Conservation (phyloP, 2,329 filamentous ascomycete species). For the Ophiocordyceps camponoti-saundersi region DNA sequence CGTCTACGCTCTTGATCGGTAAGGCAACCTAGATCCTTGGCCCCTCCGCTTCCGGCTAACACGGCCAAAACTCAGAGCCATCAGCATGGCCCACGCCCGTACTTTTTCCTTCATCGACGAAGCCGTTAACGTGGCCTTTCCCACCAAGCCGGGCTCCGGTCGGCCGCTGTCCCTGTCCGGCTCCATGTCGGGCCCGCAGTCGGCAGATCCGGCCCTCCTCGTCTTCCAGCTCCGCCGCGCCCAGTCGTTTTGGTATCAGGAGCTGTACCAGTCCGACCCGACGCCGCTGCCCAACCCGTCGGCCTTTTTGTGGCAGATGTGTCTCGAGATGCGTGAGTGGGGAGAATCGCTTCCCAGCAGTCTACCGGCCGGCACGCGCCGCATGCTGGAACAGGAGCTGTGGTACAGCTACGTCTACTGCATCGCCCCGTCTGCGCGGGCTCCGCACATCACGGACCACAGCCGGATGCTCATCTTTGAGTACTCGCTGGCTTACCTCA, state of each 20-base stretch:
- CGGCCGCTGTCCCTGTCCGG: constrained; percentile 23
- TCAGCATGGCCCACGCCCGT: constrained; percentile 73
- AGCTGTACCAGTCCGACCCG: constrained; percentile 64
- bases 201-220: constrained; percentile 53
- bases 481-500: constrained; percentile 66
- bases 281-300: constrained; percentile 51
- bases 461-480: constrained; percentile 73
- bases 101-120: constrained; percentile 92
- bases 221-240: constrained; percentile 71
- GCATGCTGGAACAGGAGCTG: constrained; percentile 74
- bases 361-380: constrained; percentile 46
- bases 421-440: constrained; percentile 60
- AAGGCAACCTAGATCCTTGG: constrained; percentile 8
- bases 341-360: constrained; percentile 54
- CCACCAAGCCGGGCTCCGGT: constrained; percentile 30
- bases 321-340: constrained; percentile 66
- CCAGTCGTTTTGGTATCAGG: constrained; percentile 81
- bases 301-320: constrained; percentile 59
- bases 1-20: constrained; percentile 80
- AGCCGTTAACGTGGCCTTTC: constrained; percentile 65
- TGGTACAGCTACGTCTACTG: constrained; percentile 87
- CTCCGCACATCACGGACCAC: constrained; percentile 58
- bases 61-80: constrained; percentile 36
- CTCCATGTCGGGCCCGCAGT: constrained; percentile 26
- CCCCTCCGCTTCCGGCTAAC: constrained; percentile 5